Evolutionary conservation across 2,329 filamentous ascomycete species (phyloP), one percentile per base, ranked within the genome.

Genomic region (Arachnomyces sp.): DNA sequence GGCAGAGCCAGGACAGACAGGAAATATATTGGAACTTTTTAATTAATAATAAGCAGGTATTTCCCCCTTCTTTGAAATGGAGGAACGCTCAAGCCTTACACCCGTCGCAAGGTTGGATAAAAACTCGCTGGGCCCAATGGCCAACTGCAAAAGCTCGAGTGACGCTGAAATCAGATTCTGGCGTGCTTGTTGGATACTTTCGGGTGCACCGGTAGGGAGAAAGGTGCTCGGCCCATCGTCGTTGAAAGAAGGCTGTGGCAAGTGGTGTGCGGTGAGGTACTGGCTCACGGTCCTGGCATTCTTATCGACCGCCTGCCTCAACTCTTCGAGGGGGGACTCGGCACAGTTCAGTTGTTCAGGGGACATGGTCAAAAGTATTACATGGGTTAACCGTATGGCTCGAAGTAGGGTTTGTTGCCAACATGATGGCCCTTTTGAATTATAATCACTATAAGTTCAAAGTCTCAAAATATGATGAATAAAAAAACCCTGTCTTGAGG

Each of bases 1-100:
- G 52, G 30, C 39, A 42, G 11, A 65, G 52, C 44, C 55, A 60
- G 13, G 46, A 44, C 5, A 63, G 42, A 40, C 54, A 50, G 7
- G 50, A 33, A 16, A 56, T 44, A 35, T 55, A 40, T 34, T 56
- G 48, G 42, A 46, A 49, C 49, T 54, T 21, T 21, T 16, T 33
- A 30, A 13, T 31, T 9, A n/a, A n/a, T 15, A 15, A 34, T 8
- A 8, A 31, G 15, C 8, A 39, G 17, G 25, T 2, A 15, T n/a
- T 25, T n/a, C 11, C 15, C 42, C 25, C n/a, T 29, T n/a, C 6
- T 11, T 13, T 9, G 13, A 25, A 11, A 42, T 17, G 25, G 14
- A 41, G 3, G 25, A 34, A 34, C 8, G 16, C 8, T 14, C 11
- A 32, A n/a, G n/a, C n/a, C 34, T 25, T 40, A 45, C 41, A 31